Evolutionary conservation across 73 alveolate genomes (phyloP), one percentile per base, ranked within the genome.

Genomic region (Effrenium voratum): DNA sequence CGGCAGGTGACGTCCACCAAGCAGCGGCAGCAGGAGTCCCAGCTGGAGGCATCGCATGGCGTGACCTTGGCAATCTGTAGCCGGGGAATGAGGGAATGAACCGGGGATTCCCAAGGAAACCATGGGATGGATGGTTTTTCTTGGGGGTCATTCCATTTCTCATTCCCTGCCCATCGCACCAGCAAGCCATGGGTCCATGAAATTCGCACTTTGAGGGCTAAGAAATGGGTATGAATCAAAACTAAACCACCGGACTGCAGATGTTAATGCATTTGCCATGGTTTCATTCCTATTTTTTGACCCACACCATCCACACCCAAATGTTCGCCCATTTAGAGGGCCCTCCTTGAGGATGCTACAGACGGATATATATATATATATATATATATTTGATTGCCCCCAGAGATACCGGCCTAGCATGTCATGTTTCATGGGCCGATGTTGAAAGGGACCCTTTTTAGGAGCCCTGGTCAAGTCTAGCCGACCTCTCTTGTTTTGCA

Each of bases 1-100:
- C 12, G 22, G 30, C 30, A 12, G 22, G 72, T 72, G 83, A 43
- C 59, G 16, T 76, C 86, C 40, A 76, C 80, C 82, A 43, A 86
- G 66, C 94, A 86, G 47, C 94, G 94, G 41, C 94, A 86, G 82
- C 94, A 59, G 22, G 82, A 40, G 36, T 8, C 49, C 34, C 44
- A 86, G 30, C 24, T 86, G 94, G 94, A 86, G 94, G 94, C 60
- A 43, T 24, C n/a, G n/a, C n/a, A n/a, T n/a, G n/a, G n/a, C n/a
- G n/a, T n/a, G n/a, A n/a, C n/a, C n/a, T n/a, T n/a, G n/a, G n/a
- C n/a, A n/a, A n/a, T n/a, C n/a, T n/a, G n/a, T n/a, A n/a, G n/a
- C n/a, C n/a, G n/a, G n/a, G n/a, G n/a, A n/a, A n/a, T n/a, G n/a
- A n/a, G n/a, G n/a, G n/a, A n/a, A n/a, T n/a, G n/a, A n/a, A n/a